Percentiles rank a stretch among this genome's conserved stretches.
Evolutionary conservation across 176 grass and related monocot genomes (phyloP).

Genomic region (Ananas comosus): DNA sequence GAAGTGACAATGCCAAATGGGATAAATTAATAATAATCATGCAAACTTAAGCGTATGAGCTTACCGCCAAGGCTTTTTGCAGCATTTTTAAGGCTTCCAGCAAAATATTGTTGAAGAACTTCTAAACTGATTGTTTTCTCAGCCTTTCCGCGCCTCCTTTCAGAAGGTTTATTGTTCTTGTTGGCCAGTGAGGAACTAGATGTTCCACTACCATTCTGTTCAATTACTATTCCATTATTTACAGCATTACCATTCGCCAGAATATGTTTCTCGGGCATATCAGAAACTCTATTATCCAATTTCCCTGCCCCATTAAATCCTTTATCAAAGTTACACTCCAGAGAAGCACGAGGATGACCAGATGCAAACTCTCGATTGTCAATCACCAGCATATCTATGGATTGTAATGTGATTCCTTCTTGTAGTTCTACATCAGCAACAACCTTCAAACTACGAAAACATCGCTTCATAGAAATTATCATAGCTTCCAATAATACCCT

Average conservation of each 20-base stretch:
- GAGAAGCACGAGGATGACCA: conserved; percentile 24
- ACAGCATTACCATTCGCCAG: conserved; percentile 29
- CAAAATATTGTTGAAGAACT: conserved; percentile 90
- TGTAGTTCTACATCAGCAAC: conserved; percentile 32
- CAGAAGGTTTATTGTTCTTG: conserved; percentile 42
- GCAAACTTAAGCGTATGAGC: conserved; percentile 14
- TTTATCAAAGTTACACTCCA: conserved; percentile 21
- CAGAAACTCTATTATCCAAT: conserved; percentile 23
- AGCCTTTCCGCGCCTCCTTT: conserved; percentile 84
- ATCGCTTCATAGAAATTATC: conserved; percentile 40
- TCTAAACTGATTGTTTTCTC: conserved; percentile 94
- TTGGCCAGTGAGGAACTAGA: conserved; percentile 42
- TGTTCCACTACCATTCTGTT: conserved; percentile 34
- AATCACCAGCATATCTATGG: conserved; percentile 35
- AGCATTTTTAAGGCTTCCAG: conserved; percentile 81
- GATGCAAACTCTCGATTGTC: conserved; percentile 36
- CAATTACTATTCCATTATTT: conserved; percentile 30
- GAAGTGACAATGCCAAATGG: conserved; percentile 1
- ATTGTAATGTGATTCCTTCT: conserved; percentile 30
- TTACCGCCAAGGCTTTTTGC: conserved; percentile 91
- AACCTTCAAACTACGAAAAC: conserved; percentile 64
- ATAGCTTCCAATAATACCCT: conserved; percentile 53
- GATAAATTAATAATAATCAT: neutral
- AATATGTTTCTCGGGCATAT: conserved; percentile 23
- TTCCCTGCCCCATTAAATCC: conserved; percentile 13